Evolutionary conservation across 306 rosid species (phyloP), one percentile per base, ranked within the genome.

Genomic region (Inga leiocalycina): DNA sequence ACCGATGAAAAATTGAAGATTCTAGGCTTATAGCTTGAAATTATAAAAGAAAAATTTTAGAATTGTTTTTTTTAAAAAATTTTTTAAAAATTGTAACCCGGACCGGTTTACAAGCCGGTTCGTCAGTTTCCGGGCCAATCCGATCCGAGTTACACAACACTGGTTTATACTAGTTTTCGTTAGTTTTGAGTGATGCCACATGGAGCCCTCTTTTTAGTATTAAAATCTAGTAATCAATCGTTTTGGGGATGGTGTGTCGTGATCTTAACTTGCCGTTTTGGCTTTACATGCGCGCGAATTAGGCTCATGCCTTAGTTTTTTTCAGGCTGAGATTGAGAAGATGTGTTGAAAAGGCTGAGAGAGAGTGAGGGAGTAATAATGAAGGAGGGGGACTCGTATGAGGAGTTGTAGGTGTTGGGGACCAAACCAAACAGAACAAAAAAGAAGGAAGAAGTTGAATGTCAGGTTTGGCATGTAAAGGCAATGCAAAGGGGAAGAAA

Each of bases 351-450:
- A 48, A 49, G 71, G 72, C 3, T 59, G 74, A 62, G 17, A 27
- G 64, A 20, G 12, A 32, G 80, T 57, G 84, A 74, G 52, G 73
- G 80, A 70, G 77, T 44, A 81, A 81, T 61, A 75, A 87, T 81
- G 56, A 62, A 12, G 17, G 2, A 84, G 81, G 84, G 54, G n/a
- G 68, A 69, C 69, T 77, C 70, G 46, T 65, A 46, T 59, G 71
- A 54, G 61, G 61, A 79, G 39, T 6, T 4, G 2, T n/a, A 24
- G 22, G 32, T 19, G 10, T 5, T 4, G 34, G 75, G 83, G 37
- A 69, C 71, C 79, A 81, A 71, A 71, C n/a, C 5, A 13, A 44
- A 45, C 10, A 0, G 12, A 71, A 44, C 1, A 62, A 13, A 64
- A 62, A 27, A 2, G 27, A 19, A n/a, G 15, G 14, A 69, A 8